These are phyloP conservation scores for Tranzscheliella williamsii DNA, from an alignment of 1,284 basidiomycete genomes.

Conservation along the genomic window DNA sequence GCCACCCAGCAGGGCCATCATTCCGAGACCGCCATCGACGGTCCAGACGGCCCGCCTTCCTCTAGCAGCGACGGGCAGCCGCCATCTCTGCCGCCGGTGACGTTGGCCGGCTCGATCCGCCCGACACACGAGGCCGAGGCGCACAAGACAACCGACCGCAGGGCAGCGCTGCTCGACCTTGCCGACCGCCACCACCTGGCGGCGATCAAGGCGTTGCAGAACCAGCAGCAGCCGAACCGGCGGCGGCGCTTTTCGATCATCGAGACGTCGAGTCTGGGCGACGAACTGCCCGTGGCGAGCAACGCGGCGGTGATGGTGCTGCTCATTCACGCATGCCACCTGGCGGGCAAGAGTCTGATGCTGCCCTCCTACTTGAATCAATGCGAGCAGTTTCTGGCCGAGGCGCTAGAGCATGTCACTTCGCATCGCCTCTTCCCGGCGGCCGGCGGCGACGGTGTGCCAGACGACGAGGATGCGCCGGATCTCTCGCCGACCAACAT, in stretches of 20 bases:
- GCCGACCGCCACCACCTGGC: constrained; percentile 34
- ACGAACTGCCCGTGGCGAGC: constrained; percentile 23
- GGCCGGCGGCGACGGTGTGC: constrained; percentile 17
- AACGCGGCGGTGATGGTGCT: constrained; percentile 32
- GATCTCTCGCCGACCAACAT: constrained; percentile 12
- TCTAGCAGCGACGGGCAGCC: background rate
- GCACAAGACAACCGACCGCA: background rate
- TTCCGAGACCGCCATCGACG: background rate
- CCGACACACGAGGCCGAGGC: background rate
- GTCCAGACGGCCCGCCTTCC: background rate
- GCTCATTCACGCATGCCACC: constrained; percentile 28
- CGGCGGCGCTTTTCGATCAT: constrained; percentile 39
- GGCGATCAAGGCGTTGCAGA: constrained; percentile 31
- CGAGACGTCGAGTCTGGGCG: constrained; percentile 10
- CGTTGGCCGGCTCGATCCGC: too few relatives aligned
- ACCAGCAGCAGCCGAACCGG: constrained; percentile 24
- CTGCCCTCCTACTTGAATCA: constrained; percentile 38
- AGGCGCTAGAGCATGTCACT: constrained; percentile 29
- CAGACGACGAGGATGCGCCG: too few relatives aligned
- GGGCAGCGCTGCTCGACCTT: constrained; percentile 8
- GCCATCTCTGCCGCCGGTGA: too few relatives aligned
- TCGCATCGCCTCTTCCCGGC: constrained; percentile 28
- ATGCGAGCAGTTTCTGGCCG: constrained; percentile 34
- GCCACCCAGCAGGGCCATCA: constrained; percentile 16
- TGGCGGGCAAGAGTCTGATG: constrained; percentile 33